These are phyloP conservation scores for Kandelia obovata DNA, from an alignment of 345 rosid genomes.

Conservation along the genomic window DNA sequence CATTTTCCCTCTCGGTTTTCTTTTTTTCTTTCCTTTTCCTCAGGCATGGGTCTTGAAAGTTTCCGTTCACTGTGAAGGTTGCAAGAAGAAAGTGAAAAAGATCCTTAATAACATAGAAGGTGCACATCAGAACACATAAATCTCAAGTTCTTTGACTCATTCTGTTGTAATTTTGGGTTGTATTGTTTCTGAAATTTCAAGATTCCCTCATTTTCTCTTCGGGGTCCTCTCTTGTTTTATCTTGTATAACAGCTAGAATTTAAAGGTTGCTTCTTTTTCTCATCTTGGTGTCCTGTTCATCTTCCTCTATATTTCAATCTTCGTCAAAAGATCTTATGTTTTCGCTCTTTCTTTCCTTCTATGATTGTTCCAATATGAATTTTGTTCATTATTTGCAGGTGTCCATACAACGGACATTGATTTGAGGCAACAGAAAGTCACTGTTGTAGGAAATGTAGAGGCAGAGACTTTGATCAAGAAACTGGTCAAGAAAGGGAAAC, in stretches of 20 bases:
- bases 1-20: not conserved
- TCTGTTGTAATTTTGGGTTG: not conserved
- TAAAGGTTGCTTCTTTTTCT: not conserved
- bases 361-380: not conserved
- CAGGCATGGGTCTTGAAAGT: conserved; percentile 31
- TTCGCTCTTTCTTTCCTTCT: not conserved
- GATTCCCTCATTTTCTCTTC: not conserved
- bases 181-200: not conserved
- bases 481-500: conserved; percentile 24
- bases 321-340: not conserved
- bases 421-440: conserved; percentile 37
- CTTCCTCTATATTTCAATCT: not conserved
- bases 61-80: conserved; percentile 27
- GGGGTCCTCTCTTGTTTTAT: not conserved
- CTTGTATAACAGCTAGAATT: not conserved
- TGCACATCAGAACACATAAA: not conserved
- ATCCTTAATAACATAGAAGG: conserved; percentile 25
- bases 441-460: conserved; percentile 29
- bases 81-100: conserved; percentile 32
- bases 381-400: conserved; percentile 22
- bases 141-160: not conserved
- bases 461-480: conserved; percentile 31
- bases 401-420: conserved; percentile 34
- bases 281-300: conserved; percentile 1
- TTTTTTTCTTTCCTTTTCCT: not conserved